A percentile compares a stretch with the other conserved stretches of the same genome.
These are phyloP conservation scores for Aspergillus flavus DNA, from an alignment of 2,329 filamentous ascomycete species.

Conservation along the genomic window DNA sequence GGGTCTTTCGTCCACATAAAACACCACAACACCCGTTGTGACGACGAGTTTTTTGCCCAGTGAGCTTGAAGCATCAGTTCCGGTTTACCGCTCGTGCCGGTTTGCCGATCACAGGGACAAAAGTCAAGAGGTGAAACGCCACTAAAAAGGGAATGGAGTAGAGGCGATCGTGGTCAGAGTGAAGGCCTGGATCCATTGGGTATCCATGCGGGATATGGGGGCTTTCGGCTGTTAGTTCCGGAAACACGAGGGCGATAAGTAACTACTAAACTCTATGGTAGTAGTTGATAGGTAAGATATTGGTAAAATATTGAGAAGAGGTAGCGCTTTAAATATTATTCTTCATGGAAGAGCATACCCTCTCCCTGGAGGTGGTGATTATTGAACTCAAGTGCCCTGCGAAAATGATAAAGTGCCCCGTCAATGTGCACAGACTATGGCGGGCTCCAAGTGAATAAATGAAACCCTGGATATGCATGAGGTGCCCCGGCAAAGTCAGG, in stretches of 20 bases:
- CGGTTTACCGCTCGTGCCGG: conserved; percentile 31
- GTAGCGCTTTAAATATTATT: not conserved
- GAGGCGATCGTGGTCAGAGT: not conserved
- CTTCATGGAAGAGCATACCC: not conserved
- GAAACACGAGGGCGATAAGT: not conserved
- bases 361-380: not conserved
- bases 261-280: not conserved
- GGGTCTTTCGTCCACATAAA: not conserved
- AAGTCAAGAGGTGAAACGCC: not conserved
- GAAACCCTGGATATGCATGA: not conserved
- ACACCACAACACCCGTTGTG: not conserved
- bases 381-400: not conserved
- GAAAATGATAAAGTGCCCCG: not conserved
- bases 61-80: conserved; percentile 12
- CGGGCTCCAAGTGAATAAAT: not conserved
- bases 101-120: conserved; percentile 31
- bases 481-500: too few species aligned
- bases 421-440: not conserved
- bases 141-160: not conserved
- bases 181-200: conserved; percentile 11
- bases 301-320: not conserved
- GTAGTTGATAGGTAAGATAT: not conserved
- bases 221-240: not conserved
- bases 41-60: not conserved
- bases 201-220: conserved; percentile 12